phyloP scores from a whole-genome alignment of 768 basidiomycete genomes.

The Chlorophyllum brunneum region DNA sequence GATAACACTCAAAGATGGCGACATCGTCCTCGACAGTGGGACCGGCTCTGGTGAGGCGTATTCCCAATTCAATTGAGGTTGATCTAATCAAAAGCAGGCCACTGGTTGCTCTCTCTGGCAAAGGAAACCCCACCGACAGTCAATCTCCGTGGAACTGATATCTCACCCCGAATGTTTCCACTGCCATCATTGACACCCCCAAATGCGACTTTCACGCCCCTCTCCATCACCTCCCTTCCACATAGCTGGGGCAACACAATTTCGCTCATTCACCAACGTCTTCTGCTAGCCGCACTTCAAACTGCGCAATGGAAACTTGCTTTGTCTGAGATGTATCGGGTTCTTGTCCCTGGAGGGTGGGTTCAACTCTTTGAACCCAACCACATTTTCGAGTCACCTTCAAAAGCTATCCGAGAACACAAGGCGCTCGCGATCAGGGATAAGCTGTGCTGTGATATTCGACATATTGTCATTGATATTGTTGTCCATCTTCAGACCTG shows the following conservation, averaged over 20 bases:
- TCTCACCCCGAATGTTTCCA: conserved; percentile 19
- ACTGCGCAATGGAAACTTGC: conserved; percentile 9
- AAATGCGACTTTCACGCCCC: not conserved
- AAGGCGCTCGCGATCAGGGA: not conserved
- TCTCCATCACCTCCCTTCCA: conserved; percentile 2
- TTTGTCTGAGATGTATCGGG: conserved; percentile 5
- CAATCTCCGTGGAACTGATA: conserved; percentile 18
- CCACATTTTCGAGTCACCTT: not conserved
- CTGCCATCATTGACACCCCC: not conserved
- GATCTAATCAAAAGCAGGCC: conserved; percentile 8
- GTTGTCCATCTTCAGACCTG: not conserved
- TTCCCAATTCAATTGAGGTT: not conserved
- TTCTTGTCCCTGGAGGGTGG: conserved; percentile 12
- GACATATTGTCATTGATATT: conserved; percentile 6
- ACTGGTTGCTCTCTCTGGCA: conserved; percentile 19
- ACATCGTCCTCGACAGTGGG: conserved; percentile 10
- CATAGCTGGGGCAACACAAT: not conserved
- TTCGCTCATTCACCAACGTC: conserved; percentile 8
- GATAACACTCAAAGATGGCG: not conserved
- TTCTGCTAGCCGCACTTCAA: not conserved
- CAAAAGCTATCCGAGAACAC: not conserved
- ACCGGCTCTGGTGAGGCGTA: conserved; percentile 9
- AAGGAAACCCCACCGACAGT: conserved; percentile 9
- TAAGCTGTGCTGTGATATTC: not conserved
- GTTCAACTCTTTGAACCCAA: conserved; percentile 12